Base-by-base conservation (phyloP, 164 flowering plant species). In the Akebia trifoliata region DNA sequence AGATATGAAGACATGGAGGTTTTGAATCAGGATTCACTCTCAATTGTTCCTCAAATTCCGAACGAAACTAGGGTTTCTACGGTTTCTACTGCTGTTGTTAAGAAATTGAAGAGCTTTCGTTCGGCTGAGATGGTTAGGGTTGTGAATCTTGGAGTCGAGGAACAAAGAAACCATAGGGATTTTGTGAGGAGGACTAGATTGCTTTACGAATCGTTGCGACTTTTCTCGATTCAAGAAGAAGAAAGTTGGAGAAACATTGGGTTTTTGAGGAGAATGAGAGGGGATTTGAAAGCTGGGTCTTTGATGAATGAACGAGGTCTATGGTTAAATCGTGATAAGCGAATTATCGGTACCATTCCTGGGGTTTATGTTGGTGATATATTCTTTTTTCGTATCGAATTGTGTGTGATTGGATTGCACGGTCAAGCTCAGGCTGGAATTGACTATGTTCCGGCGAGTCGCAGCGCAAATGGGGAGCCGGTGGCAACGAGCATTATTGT, bases 401-500 rank as follows among this genome's bases (percentile, higher is more conserved):
- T 91, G 62, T 84, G 90, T 54, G 88, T 88, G n/a, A 56, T 88
- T 25, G 97, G 97, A 8, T 57, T 90, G 55, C 97, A 86, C 45
- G 87, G 97, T 3, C 76, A 76, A 46, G 37, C 54, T 22, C 82
- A 78, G 50, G 82, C 80, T 0, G 82, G 85, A 9, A 80, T 80
- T 14, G 85, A 76, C 51, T 81, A 64, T 63, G 60, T 80, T 15
- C 64, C 78, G 0, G 66, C 67, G 2, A 63, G 63, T 12, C 72
- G 63, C 65, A 74, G 69, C 57, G 28, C 73, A 9, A 78, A 64
- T 26, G 70, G 81, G 36, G 83, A 78, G 55, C 83, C 97, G 0
- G 77, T 91, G 50, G 97, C 97, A 0, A 91, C 97, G 2, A 91
- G 96, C 55, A 60, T 91, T 4, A 80, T 91, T 5, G 91, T 84